Evolutionary conservation across 805 yeast species (phyloP).

Genomic region (Yarrowia divulgata): DNA sequence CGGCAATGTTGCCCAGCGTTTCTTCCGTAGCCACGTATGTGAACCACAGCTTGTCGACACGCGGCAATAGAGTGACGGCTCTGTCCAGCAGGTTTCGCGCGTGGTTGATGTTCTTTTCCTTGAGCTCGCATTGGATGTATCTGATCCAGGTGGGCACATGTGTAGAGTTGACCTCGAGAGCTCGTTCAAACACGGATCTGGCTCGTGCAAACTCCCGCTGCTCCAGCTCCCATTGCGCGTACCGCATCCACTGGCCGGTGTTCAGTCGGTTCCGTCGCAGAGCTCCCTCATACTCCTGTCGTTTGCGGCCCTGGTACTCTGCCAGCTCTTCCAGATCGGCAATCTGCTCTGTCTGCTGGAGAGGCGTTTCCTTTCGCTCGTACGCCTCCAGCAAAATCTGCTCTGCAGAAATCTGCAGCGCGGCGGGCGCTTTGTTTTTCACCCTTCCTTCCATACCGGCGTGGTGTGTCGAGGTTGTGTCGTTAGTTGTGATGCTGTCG

Average conservation of each 20-base stretch:
- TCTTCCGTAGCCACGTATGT: slow-evolving; percentile 84
- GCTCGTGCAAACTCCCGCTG: slow-evolving; percentile 82
- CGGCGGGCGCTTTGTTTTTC: slow-evolving; percentile 56
- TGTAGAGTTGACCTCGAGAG: slow-evolving; percentile 74
- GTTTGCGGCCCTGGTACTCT: slow-evolving; percentile 75
- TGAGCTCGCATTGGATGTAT: slow-evolving; percentile 79
- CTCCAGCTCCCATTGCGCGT: slow-evolving; percentile 85
- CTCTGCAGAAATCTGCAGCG: slow-evolving; percentile 68
- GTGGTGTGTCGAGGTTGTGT: neutral
- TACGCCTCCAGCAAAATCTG: slow-evolving; percentile 69
- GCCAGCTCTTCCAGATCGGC: slow-evolving; percentile 62
- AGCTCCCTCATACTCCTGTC: slow-evolving; percentile 87
- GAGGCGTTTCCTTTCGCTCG: slow-evolving; percentile 55
- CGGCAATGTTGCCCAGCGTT: slow-evolving; percentile 65
- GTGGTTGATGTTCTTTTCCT: slow-evolving; percentile 77
- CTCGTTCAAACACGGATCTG: slow-evolving; percentile 86
- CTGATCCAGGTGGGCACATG: slow-evolving; percentile 86
- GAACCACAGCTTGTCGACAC: slow-evolving; percentile 87
- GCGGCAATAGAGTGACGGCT: slow-evolving; percentile 75
- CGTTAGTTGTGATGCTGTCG: neutral
- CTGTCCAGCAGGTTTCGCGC: slow-evolving; percentile 86
- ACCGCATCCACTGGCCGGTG: slow-evolving; percentile 87
- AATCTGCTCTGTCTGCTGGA: slow-evolving; percentile 54
- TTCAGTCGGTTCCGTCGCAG: slow-evolving; percentile 82
- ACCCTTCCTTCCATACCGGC: slow-evolving; percentile 44